These are phyloP conservation scores for Eucalyptus shirleyi DNA, from an alignment of 345 rosid genomes.

Conservation along the genomic window DNA sequence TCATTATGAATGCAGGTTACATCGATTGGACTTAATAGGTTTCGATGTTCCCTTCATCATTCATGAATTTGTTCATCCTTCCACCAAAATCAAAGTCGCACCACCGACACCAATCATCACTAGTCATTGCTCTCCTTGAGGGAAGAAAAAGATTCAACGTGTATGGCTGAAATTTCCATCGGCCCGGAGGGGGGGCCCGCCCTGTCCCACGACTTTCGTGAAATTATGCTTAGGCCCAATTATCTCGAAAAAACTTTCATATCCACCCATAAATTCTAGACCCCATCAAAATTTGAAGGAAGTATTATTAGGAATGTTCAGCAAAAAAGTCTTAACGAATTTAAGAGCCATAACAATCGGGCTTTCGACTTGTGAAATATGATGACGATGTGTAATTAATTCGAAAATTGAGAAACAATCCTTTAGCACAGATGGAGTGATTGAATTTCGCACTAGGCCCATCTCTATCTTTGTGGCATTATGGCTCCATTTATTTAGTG, in stretches of 20 bases:
- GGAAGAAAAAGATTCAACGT: background rate
- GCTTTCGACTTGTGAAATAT: background rate
- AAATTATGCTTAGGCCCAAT: background rate
- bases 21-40: background rate
- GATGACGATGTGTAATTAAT: background rate
- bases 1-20: background rate
- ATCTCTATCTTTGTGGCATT: background rate
- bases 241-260: background rate
- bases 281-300: background rate
- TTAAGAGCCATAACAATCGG: background rate
- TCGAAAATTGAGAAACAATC: background rate
- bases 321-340: background rate
- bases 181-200: background rate
- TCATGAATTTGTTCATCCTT: background rate
- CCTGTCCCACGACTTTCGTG: background rate
- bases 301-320: background rate
- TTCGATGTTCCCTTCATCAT: background rate
- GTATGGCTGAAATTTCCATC: background rate
- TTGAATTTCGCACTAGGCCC: background rate
- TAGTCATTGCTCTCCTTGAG: background rate
- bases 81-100: background rate
- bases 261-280: background rate
- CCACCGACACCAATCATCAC: background rate
- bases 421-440: background rate
- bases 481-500: too few species aligned